Base-by-base conservation (phyloP, 768 basidiomycete genomes). In the Asterophora parasitica region DNA sequence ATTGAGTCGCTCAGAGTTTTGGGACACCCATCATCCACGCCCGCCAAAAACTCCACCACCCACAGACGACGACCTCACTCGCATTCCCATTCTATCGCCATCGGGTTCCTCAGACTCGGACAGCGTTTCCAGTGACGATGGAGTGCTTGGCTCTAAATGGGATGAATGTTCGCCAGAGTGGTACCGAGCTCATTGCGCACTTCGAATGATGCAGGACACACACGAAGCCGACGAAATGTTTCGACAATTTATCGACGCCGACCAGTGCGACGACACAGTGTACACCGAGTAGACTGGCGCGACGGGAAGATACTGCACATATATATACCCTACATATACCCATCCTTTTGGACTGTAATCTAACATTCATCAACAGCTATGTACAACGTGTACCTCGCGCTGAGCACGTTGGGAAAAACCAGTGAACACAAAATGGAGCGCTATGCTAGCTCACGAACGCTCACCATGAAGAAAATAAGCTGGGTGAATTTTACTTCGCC, bases 191-290 rank as follows among this genome's bases (percentile, higher is more conserved):
- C 27, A 19, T 33, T 8, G 41, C 30, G 32, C 15, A n/a, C n/a
- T n/a, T 12, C 44, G 35, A 20, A 50, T 38, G 31, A 43, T 7
- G 31, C 20, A 31, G 19, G 50, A 45, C 15, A 38, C 26, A 15
- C 19, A 36, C 8, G 43, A 54, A 33, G 59, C 44, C 31, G 57
- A 62, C 13, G 61, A 59, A 56, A 61, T 76, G 64, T 77, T 76
- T 58, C 61, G 61, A 13, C 46, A 62, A 64, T 78, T 71, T 50
- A 74, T 74, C 43, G 60, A 68, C 48, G 53, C 58, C 27, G 65
- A 65, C 33, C 58, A 61, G 42, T 72, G 67, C 52, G 56, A 49
- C n/a, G 51, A 55, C 19, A 54, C 32, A 46, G 50, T 45, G 33
- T 33, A 32, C 36, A 44, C 23, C 35, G 11, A 13, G 31, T 52